Evolutionary conservation across 208 protist genomes (phyloP).

Genomic region (Leishmania martiniquensis): DNA sequence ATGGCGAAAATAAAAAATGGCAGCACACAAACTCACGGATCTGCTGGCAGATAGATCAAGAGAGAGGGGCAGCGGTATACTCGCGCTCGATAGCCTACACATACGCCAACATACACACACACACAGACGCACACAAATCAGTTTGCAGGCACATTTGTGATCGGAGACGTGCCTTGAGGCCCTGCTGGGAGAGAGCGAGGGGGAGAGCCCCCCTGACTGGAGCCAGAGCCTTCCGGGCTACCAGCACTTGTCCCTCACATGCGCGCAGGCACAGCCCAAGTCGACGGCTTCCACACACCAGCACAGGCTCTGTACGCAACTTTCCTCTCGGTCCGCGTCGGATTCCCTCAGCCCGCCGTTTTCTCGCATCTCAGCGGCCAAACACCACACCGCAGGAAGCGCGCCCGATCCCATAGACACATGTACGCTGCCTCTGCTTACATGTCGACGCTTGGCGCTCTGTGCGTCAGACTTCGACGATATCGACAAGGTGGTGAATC

Average conservation of each 20-base stretch:
- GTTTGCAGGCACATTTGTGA: background rate
- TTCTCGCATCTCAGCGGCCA: background rate
- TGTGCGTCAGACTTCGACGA: conserved; percentile 59
- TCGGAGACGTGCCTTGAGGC: background rate
- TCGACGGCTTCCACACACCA: background rate
- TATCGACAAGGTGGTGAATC: conserved; percentile 77
- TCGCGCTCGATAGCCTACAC: background rate
- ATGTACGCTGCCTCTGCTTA: background rate
- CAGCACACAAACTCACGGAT: background rate
- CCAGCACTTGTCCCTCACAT: background rate
- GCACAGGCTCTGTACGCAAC: background rate
- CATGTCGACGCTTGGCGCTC: background rate
- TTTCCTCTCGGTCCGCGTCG: background rate
- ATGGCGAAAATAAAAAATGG: conserved; percentile 14
- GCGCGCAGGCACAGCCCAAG: background rate
- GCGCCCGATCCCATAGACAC: background rate
- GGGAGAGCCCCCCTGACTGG: background rate
- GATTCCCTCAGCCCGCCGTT: background rate
- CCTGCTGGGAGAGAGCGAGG: background rate
- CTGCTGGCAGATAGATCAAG: background rate
- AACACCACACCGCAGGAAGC: too few species aligned
- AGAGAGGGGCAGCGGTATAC: background rate
- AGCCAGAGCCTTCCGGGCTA: background rate
- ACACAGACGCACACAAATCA: background rate
- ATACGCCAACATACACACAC: conserved; percentile 1